Evolutionary conservation across 257 asterid species (phyloP).

Genomic region (Solanum piurae): DNA sequence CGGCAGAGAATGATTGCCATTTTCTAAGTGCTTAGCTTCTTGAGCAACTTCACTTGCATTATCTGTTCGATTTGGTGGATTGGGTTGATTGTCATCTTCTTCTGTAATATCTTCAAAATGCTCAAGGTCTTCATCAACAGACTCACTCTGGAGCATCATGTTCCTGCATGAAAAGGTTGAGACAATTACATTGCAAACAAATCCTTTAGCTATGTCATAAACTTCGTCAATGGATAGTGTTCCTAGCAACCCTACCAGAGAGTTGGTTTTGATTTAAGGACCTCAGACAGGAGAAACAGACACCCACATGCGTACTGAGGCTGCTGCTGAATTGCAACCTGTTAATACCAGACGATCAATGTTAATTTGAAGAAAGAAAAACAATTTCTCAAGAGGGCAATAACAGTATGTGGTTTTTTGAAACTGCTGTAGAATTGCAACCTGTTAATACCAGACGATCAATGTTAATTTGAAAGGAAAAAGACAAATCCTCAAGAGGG

Average conservation of each 20-base stretch:
- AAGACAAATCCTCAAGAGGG: background rate
- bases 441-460: constrained; percentile 27
- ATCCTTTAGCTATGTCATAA: background rate
- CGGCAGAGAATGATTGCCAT: constrained; percentile 27
- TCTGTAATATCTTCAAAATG: constrained; percentile 74
- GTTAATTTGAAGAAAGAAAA: background rate
- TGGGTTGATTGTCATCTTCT: constrained; percentile 28
- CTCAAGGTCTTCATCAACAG: constrained; percentile 82
- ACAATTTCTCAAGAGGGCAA: background rate
- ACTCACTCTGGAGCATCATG: constrained; percentile 68
- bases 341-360: constrained; percentile 5
- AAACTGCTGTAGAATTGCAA: constrained; percentile 64
- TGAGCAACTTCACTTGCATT: constrained; percentile 17
- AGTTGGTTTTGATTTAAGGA: constrained; percentile 83
- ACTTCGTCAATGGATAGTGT: background rate
- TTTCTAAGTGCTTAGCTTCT: constrained; percentile 11
- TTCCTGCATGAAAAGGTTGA: constrained; percentile 37
- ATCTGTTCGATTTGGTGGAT: constrained; percentile 12
- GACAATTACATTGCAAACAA: background rate
- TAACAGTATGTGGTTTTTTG: background rate
- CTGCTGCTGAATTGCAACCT: constrained; percentile 90
- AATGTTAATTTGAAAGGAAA: background rate
- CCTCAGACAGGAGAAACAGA: constrained; percentile 90
- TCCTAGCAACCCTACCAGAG: constrained; percentile 55
- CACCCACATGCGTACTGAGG: constrained; percentile 97